Base-by-base conservation (phyloP, 108 stramenopile species). In the Ochromonas danica region DNA sequence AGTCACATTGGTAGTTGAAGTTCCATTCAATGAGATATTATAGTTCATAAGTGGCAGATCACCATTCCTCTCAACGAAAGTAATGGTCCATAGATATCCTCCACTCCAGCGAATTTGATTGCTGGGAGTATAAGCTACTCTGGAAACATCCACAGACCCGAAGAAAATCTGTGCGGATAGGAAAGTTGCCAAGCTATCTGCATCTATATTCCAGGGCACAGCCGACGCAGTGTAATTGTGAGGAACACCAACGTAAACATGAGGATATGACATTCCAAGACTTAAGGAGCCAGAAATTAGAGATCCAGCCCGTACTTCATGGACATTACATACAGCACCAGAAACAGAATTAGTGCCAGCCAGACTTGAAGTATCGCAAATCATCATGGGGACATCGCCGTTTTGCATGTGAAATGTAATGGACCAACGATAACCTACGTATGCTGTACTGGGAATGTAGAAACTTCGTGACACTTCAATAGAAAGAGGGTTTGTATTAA, bases 71-170 rank as follows among this genome's bases (percentile, higher is more conserved):
- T 84, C 88, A 0, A 71, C 38, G 71, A 91, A 94, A 1, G 90
- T 90, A 33, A 94, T 75, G 17, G 90, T 90, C 92, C 91, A 94
- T 10, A 72, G 72, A 79, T 92, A 94, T 38, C 91, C 90, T 10
- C 93, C 93, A 2, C 87, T 87, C 92, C 92, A 94, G 36, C 91
- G 61, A 1, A 45, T 42, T 51, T 88, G 80, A 81, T 42, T 67
- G 83, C 43, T 45, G 82, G 86, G 0, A 51, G 82, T 72, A 70
- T 90, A 91, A 6, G 87, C 78, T 14, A 71, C 36, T 38, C 91
- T 82, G 22, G 89, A 45, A 17, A 93, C 91, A 17, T 74, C 43
- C 17, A 93, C 81, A 27, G 78, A 39, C 1, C 92, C 92, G 78
- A 91, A 92, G 33, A 84, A 87, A 81, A 25, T 25, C 45, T 75